Evolutionary conservation across 177 flowering plant genomes (phyloP).

Genomic region (Vitis hybrid): DNA sequence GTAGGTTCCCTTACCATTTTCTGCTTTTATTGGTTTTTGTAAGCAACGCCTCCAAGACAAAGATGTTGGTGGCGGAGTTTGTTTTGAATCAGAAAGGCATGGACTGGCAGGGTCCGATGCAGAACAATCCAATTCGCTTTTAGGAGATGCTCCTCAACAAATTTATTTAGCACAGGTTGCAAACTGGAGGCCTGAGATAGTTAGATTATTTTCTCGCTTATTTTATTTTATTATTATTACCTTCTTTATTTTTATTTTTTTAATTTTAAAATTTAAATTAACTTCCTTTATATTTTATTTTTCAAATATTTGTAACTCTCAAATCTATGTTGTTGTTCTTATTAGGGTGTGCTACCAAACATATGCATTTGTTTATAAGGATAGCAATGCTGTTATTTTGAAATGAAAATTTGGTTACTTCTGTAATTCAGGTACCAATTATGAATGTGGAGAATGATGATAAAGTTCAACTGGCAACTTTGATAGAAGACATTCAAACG

Average conservation of each 20-base stretch:
- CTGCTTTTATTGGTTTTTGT: slow-evolving; percentile 65
- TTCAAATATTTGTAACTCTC: neutral
- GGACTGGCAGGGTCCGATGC: slow-evolving; percentile 10
- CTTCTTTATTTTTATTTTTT: neutral
- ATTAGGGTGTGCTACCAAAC: neutral
- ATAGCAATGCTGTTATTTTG: neutral
- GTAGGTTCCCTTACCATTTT: slow-evolving; percentile 77
- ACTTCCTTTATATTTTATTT: neutral
- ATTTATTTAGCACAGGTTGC: slow-evolving; percentile 86
- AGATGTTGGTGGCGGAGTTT: slow-evolving; percentile 17
- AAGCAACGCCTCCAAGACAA: slow-evolving; percentile 32
- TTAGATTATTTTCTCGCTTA: neutral
- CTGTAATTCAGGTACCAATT: slow-evolving; percentile 66
- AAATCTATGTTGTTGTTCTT: neutral
- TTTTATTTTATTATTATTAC: neutral
- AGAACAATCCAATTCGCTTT: slow-evolving; percentile 20
- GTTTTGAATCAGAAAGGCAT: slow-evolving; percentile 25
- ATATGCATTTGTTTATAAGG: neutral
- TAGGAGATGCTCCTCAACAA: slow-evolving; percentile 46
- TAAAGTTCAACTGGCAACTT: slow-evolving; percentile 55
- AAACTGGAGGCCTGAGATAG: neutral
- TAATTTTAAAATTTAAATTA: neutral
- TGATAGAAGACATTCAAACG: slow-evolving; percentile 64
- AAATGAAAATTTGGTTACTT: neutral
- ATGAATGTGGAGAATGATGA: slow-evolving; percentile 57